Percentiles rank a stretch among this genome's conserved stretches.
These are phyloP conservation scores for Phoma sp. DNA, from an alignment of 2,329 filamentous ascomycete genomes.

Conservation along the genomic window DNA sequence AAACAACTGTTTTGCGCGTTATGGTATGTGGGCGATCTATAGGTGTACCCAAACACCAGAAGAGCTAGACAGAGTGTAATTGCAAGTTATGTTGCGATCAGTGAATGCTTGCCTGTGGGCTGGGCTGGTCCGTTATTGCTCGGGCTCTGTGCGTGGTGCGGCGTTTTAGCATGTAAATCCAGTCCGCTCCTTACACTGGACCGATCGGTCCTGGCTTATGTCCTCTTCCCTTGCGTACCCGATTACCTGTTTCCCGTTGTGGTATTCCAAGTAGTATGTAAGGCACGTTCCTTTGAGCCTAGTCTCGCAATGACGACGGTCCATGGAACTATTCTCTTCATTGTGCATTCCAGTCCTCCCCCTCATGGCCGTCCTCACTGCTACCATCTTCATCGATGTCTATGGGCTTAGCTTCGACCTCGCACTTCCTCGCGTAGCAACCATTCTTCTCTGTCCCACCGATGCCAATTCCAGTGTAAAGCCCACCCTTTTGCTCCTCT, in stretches of 20 bases:
- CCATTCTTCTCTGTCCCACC: constrained; percentile 20
- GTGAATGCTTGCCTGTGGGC: too few species aligned
- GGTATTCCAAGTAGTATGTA: not conserved
- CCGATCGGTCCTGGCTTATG: not conserved
- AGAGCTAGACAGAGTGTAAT: too few species aligned
- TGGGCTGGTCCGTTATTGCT: too few species aligned
- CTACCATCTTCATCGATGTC: constrained; percentile 33
- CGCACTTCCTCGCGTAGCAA: constrained; percentile 33
- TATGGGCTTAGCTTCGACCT: constrained; percentile 31
- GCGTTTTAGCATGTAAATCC: not conserved
- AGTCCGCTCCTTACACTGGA: not conserved
- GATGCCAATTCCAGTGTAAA: constrained; percentile 32
- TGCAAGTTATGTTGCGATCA: too few species aligned
- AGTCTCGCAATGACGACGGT: not conserved
- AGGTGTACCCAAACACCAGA: too few species aligned
- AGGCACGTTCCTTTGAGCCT: too few species aligned
- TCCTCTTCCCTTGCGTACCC: not conserved
- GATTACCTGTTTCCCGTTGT: not conserved
- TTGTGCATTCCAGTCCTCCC: constrained; percentile 15
- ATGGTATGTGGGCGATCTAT: too few species aligned
- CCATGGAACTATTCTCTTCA: not conserved
- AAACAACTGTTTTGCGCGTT: too few species aligned
- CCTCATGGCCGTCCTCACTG: constrained; percentile 21
- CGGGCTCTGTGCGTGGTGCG: not conserved
- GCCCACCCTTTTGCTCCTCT: constrained; percentile 27